These are phyloP conservation scores for Neovahlkampfia damariscottae DNA, from an alignment of 78 protist genomes.

Conservation along the genomic window DNA sequence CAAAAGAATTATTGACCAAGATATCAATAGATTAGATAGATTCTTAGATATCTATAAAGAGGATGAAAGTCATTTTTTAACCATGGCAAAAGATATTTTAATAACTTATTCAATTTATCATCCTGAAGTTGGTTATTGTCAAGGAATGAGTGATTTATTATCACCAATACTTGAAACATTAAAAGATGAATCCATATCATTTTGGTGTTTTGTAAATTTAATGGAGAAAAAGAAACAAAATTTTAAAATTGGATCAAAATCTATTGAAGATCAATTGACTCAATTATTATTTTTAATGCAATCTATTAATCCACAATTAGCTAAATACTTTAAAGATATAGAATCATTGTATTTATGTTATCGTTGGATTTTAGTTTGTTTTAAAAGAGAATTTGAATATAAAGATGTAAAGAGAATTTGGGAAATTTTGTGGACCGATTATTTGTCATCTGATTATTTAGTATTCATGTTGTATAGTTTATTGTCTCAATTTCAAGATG, in stretches of 20 bases:
- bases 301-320: background rate
- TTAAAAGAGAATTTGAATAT: conserved; percentile 36
- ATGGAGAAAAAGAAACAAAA: background rate
- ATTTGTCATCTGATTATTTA: background rate
- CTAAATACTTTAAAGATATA: background rate
- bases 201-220: background rate
- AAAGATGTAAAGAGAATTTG: conserved; percentile 9
- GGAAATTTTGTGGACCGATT: conserved; percentile 22
- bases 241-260: background rate
- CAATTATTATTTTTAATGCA: background rate
- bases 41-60: background rate
- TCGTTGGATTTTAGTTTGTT: conserved; percentile 42
- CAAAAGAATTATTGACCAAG: conserved; percentile 32
- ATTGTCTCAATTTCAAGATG: too few relatives aligned
- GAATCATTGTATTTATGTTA: conserved; percentile 16
- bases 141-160: conserved; percentile 16
- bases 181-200: background rate
- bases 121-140: conserved; percentile 27
- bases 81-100: background rate
- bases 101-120: conserved; percentile 32
- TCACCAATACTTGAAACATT: background rate
- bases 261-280: background rate
- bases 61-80: background rate
- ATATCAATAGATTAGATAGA: conserved; percentile 43
- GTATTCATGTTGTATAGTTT: too few relatives aligned